Evolutionary conservation across 1,139 yeast species (phyloP).

Genomic region (Blastobotrys serpentis): DNA sequence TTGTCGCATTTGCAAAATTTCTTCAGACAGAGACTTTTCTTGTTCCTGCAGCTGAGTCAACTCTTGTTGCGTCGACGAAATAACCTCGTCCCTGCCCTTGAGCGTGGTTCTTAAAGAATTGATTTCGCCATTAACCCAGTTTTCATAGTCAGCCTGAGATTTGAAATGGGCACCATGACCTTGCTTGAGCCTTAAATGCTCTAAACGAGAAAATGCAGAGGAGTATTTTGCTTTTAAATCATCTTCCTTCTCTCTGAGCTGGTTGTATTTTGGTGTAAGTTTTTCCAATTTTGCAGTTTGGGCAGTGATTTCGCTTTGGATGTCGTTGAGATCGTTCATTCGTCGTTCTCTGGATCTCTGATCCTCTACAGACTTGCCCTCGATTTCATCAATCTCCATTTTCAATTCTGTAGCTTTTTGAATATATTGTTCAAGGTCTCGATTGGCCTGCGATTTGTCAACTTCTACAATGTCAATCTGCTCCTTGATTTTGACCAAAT

Average conservation of each 20-base stretch:
- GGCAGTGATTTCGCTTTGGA: conserved; percentile 35
- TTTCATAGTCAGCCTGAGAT: conserved; percentile 58
- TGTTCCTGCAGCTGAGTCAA: conserved; percentile 28
- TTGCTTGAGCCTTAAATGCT: conserved; percentile 69
- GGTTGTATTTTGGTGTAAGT: conserved; percentile 26
- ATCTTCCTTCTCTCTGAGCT: conserved; percentile 46
- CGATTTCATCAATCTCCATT: conserved; percentile 30
- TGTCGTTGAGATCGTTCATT: conserved; percentile 41
- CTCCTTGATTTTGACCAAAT: conserved; percentile 31
- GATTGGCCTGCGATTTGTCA: conserved; percentile 49
- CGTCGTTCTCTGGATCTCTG: conserved; percentile 8
- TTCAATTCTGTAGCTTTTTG: conserved; percentile 38
- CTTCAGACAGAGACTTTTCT: conserved; percentile 19
- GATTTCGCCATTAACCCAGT: conserved; percentile 61
- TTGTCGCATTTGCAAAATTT: conserved; percentile 29
- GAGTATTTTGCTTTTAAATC: conserved; percentile 44
- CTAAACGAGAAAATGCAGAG: conserved; percentile 53
- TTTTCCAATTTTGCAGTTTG: conserved; percentile 20
- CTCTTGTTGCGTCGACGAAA: conserved; percentile 23
- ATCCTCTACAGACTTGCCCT: conserved; percentile 21
- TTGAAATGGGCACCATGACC: conserved; percentile 65
- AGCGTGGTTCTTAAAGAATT: conserved; percentile 40
- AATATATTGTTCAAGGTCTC: conserved; percentile 47
- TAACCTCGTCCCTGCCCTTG: conserved; percentile 28
- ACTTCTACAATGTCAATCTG: conserved; percentile 38